These are phyloP conservation scores for Nemania abortiva DNA, from an alignment of 2,329 filamentous ascomycete species.

Conservation along the genomic window DNA sequence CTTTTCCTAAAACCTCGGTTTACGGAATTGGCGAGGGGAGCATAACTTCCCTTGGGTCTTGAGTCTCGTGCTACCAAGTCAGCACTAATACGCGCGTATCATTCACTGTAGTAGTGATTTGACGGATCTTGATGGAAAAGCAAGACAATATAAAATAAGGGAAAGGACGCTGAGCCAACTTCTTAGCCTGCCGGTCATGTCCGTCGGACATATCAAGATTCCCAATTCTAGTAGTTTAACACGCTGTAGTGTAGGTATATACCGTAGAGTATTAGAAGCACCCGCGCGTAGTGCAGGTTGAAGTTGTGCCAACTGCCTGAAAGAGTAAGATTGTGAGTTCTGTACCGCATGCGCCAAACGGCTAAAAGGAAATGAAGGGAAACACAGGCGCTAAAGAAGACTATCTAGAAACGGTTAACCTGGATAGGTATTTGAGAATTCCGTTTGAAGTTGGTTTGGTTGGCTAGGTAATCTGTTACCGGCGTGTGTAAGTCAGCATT, in stretches of 20 bases:
- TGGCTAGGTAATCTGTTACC: background rate
- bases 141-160: background rate
- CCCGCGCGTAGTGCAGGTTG: background rate
- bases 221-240: background rate
- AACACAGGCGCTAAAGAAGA: background rate
- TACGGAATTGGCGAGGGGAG: background rate
- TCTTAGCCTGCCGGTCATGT: conserved; percentile 20
- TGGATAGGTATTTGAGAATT: conserved; percentile 13
- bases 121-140: background rate
- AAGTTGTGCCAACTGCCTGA: conserved; percentile 20
- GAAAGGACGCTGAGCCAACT: background rate
- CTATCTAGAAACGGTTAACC: background rate
- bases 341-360: background rate
- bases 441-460: conserved; percentile 18
- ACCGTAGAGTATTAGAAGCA: background rate
- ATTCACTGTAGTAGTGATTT: background rate
- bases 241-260: background rate
- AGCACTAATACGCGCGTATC: background rate
- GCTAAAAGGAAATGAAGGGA: conserved; percentile 14
- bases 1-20: background rate
- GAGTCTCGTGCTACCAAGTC: background rate
- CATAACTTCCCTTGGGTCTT: background rate
- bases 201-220: conserved; percentile 11
- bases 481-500: background rate
- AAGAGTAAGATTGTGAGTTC: conserved; percentile 23